Evolutionary conservation across 139 green algal genomes (phyloP), one percentile per base, ranked within the genome.

Genomic region (Haematococcus sp.): DNA sequence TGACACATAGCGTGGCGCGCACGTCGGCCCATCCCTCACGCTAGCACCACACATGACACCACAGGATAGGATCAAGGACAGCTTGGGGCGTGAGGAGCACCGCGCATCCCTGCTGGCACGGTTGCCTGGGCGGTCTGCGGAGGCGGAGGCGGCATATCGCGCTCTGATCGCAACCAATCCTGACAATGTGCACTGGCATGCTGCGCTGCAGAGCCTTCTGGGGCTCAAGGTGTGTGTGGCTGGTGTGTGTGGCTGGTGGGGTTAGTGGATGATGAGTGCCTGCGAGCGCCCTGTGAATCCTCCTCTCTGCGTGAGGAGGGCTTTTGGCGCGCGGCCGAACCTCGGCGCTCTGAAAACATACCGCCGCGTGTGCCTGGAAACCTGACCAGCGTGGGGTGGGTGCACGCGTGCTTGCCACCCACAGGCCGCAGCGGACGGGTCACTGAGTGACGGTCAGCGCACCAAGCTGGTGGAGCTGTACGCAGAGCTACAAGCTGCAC

Each of bases 171-270:
- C 67, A 0, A 65, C 85, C 55, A 95, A 93, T 76, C 86, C 91
- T 0, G 92, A 97, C 71, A 90, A 97, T 79, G 86, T 91, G 70
- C 35, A 76, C 23, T 88, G 92, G 61, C 93, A 98, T 66, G 81
- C 85, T 1, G 89, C 85, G 0, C 87, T 98, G 69, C 83, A 77
- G 27, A 67, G 25, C 20, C 75, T 87, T 13, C 31, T 93, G 65
- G 76, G 81, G 22, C 83, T 96, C 35, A 35, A 31, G 61, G 30
- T 73, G 30, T 56, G 65, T 15, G 35, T 58, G 27, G 33, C 33
- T 2, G 64, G 20, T 63, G 49, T 23, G 44, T 5, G 25, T 0
- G 0, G 66, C 54, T 28, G n/a, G n/a, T n/a, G n/a, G n/a, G n/a
- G n/a, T n/a, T n/a, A n/a, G n/a, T n/a, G n/a, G n/a, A n/a, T n/a